phyloP scores from a whole-genome alignment of 2,329 filamentous ascomycete genomes.

The Trichoderma breve region DNA sequence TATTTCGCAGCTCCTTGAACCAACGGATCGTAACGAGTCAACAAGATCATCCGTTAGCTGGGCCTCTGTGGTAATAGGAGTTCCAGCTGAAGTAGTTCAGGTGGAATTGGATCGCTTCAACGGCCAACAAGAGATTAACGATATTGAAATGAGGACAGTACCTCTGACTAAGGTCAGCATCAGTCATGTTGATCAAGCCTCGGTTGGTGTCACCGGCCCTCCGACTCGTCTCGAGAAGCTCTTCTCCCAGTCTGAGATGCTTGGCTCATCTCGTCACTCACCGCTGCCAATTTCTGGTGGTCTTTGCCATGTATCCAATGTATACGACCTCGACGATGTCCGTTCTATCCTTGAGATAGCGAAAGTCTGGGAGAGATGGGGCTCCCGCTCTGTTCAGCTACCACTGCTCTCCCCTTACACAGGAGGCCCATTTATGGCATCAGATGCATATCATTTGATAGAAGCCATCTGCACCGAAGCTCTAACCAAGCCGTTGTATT shows the following conservation, averaged over 20 bases:
- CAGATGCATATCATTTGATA: not conserved
- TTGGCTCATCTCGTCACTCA: slow-evolving; percentile 20
- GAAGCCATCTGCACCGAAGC: not conserved
- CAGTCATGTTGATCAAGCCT: slow-evolving; percentile 34
- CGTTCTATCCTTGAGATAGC: not conserved
- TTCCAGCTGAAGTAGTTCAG: slow-evolving; percentile 33
- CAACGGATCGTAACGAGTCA: slow-evolving; percentile 27
- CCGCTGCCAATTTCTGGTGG: slow-evolving; percentile 37
- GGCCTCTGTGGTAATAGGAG: slow-evolving; percentile 42
- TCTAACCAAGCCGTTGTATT: not conserved
- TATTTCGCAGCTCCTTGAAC: slow-evolving; percentile 43
- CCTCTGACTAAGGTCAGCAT: slow-evolving; percentile 37
- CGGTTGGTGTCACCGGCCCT: slow-evolving; percentile 41
- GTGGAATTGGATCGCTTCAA: slow-evolving; percentile 37
- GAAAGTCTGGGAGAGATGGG: not conserved
- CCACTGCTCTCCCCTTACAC: not conserved
- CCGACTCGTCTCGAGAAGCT: slow-evolving; percentile 29
- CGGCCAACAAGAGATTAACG: slow-evolving; percentile 6
- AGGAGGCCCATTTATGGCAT: not conserved
- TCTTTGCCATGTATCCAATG: slow-evolving; percentile 41
- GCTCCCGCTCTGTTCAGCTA: not conserved
- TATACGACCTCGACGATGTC: slow-evolving; percentile 31
- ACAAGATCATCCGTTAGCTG: slow-evolving; percentile 33
- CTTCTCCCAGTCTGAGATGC: slow-evolving; percentile 26
- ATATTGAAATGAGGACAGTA: too few relatives aligned